Percentiles rank a stretch among this genome's conserved stretches.
Conservation (phyloP, 2,329 filamentous ascomycete genomes). For the Purpureocillium lavendulum region DNA sequence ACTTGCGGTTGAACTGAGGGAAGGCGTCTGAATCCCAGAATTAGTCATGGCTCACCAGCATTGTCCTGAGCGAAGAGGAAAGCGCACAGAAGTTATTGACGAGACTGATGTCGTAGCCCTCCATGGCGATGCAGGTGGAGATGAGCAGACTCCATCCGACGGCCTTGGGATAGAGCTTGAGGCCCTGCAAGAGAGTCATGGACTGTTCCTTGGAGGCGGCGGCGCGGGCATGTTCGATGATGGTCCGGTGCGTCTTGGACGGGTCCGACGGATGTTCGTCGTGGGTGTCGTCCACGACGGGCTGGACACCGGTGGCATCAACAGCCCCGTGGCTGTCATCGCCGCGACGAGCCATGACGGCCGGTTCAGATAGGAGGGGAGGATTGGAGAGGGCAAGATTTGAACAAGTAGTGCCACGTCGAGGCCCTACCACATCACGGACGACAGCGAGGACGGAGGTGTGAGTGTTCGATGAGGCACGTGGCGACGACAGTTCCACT, state of each 20-base stretch:
- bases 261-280: conserved; percentile 10
- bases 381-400: not conserved
- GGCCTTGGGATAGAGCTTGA: conserved; percentile 80
- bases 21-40: conserved; percentile 34
- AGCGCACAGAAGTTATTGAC: conserved; percentile 68
- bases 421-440: too few relatives aligned
- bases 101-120: conserved; percentile 76
- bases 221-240: conserved; percentile 25
- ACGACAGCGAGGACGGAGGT: too few relatives aligned
- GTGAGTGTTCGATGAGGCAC: too few relatives aligned
- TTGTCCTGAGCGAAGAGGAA: not conserved
- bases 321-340: not conserved
- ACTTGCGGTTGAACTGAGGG: conserved; percentile 49
- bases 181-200: conserved; percentile 68
- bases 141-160: conserved; percentile 77
- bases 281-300: conserved; percentile 9
- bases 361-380: too few relatives aligned
- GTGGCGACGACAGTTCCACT: too few relatives aligned
- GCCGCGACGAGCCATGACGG: too few relatives aligned
- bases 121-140: conserved; percentile 88
- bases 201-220: conserved; percentile 55
- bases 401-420: too few relatives aligned
- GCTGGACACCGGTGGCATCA: conserved; percentile 1
- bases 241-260: conserved; percentile 16
- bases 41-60: conserved; percentile 2